These are phyloP conservation scores for Bisporella sp. DNA, from an alignment of 2,329 filamentous ascomycete species.

Conservation along the genomic window DNA sequence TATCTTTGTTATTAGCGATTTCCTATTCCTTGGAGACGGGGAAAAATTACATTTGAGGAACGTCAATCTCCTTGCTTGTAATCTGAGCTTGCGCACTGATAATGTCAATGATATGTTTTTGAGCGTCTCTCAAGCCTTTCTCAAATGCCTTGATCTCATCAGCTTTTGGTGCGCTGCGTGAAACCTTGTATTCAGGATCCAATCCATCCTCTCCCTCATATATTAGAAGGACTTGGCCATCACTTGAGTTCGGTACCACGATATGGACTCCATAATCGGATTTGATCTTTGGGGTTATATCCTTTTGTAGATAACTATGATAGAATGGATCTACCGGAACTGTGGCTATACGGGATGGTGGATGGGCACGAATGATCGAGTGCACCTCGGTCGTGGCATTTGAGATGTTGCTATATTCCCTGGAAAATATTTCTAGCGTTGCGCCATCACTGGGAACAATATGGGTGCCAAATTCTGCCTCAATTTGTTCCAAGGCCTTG, in stretches of 20 bases:
- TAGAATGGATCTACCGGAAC: conserved; percentile 72
- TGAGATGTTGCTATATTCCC: conserved; percentile 76
- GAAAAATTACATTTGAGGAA: conserved; percentile 45
- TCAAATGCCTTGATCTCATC: conserved; percentile 47
- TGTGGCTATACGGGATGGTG: conserved; percentile 62
- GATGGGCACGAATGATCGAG: conserved; percentile 65
- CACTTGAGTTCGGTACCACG: conserved; percentile 58
- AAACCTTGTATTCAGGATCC: conserved; percentile 43
- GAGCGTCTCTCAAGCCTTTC: conserved; percentile 47
- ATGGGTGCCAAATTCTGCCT: conserved; percentile 73
- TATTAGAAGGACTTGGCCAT: conserved; percentile 62
- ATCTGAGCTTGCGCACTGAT: conserved; percentile 54
- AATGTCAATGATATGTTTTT: conserved; percentile 48
- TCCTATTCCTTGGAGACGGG: not conserved
- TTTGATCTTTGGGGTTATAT: conserved; percentile 56
- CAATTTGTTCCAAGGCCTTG: conserved; percentile 74
- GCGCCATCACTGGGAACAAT: conserved; percentile 76
- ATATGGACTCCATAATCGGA: conserved; percentile 66
- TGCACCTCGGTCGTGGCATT: conserved; percentile 70
- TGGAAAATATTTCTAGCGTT: conserved; percentile 83
- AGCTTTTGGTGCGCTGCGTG: conserved; percentile 43
- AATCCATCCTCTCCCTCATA: conserved; percentile 57
- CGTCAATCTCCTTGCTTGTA: conserved; percentile 43
- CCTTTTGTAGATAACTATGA: conserved; percentile 62
- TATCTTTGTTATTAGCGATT: conserved; percentile 26